Conservation (phyloP, 140 eudicot species). For the Cichorium intybus region DNA sequence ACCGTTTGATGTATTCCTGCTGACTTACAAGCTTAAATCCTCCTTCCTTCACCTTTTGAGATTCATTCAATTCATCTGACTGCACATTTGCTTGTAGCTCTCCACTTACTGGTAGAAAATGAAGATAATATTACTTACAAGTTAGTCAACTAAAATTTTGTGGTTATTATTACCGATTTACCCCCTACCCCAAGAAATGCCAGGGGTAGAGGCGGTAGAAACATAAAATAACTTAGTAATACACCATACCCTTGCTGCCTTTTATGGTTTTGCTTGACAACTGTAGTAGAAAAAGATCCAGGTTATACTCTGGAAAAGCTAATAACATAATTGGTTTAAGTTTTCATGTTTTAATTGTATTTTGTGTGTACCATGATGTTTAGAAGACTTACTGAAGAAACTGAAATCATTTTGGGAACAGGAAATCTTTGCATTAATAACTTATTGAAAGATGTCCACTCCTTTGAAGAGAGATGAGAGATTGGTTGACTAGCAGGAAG, state of each 20-base stretch:
- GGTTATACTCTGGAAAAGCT: constrained; percentile 3
- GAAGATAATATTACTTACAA: neutral
- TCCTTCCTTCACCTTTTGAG: constrained; percentile 44
- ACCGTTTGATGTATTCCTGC: constrained; percentile 53
- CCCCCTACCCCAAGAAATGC: neutral
- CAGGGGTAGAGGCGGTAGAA: neutral
- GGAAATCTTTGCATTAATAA: constrained; percentile 71
- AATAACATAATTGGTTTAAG: too few species aligned
- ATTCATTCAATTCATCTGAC: constrained; percentile 64
- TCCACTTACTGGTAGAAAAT: constrained; percentile 33
- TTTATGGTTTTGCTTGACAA: constrained; percentile 44
- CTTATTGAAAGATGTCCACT: constrained; percentile 67
- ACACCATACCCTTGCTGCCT: constrained; percentile 57
- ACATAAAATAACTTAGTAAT: constrained; percentile 4
- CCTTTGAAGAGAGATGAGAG: constrained; percentile 41
- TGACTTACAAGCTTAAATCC: constrained; percentile 56
- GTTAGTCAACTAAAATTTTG: constrained; percentile 5
- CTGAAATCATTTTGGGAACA: constrained; percentile 48
- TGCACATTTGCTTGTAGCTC: constrained; percentile 42
- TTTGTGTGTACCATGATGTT: neutral
- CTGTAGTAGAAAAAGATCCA: constrained; percentile 38
- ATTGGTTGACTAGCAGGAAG: constrained; percentile 15
- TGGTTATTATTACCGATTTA: constrained; percentile 16
- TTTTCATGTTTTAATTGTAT: neutral
- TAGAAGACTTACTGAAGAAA: constrained; percentile 54